Evolutionary conservation across 352 stramenopile species (phyloP).

Genomic region (Phytophthora megakarya): DNA sequence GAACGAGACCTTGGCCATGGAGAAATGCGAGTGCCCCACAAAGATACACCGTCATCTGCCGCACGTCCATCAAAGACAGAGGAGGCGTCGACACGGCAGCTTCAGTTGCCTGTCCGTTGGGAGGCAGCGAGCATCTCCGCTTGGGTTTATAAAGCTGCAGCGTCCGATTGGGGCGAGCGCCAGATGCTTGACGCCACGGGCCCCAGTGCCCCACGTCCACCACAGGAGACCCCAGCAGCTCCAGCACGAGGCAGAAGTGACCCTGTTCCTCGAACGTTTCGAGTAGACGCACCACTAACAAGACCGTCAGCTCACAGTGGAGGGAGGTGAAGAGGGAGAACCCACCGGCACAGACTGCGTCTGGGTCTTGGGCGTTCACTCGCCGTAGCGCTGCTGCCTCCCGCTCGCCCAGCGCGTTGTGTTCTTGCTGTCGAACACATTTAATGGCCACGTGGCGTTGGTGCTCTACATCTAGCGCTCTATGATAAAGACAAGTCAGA

Average conservation of each 20-base stretch:
- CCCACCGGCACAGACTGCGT: conserved; percentile 46
- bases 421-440: conserved; percentile 51
- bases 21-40: conserved; percentile 69
- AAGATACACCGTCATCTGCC: conserved; percentile 65
- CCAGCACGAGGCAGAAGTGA: conserved; percentile 71
- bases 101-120: conserved; percentile 5
- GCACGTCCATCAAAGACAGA: conserved; percentile 46
- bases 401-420: conserved; percentile 62
- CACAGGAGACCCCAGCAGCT: conserved; percentile 79
- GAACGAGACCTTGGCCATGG: conserved; percentile 63
- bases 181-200: conserved; percentile 91
- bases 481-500: conserved; percentile 21
- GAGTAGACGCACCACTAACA: conserved; percentile 54
- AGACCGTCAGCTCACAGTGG: conserved; percentile 3
- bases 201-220: conserved; percentile 95
- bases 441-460: conserved; percentile 71
- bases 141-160: conserved; percentile 33
- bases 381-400: conserved; percentile 53
- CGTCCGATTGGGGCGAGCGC: conserved; percentile 14
- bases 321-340: neutral
- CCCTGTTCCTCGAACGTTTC: conserved; percentile 59
- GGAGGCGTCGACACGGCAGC: conserved; percentile 17
- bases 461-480: conserved; percentile 53
- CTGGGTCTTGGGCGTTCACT: conserved; percentile 45
- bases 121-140: conserved; percentile 9